phyloP scores from a whole-genome alignment of 2,329 filamentous ascomycete species.

The Hawksworthiomyces lignivorus region DNA sequence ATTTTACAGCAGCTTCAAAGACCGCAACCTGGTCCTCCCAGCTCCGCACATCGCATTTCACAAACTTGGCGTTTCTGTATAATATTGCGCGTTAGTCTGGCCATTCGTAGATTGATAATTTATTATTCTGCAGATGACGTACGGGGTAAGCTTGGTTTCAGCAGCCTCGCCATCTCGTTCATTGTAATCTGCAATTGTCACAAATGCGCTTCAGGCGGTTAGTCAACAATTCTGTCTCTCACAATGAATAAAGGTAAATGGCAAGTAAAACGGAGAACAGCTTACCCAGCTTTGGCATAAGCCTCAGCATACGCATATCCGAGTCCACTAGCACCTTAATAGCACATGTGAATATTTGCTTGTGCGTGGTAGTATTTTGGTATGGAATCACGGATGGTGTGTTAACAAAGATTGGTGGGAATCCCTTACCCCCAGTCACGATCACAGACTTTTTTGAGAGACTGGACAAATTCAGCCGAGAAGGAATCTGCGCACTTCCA shows the following conservation, averaged over 20 bases:
- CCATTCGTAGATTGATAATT: no score
- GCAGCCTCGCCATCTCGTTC: constrained; percentile 21
- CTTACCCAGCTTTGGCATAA: constrained; percentile 24
- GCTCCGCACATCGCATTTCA: constrained; percentile 27
- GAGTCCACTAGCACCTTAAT: constrained; percentile 36
- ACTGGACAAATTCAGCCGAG: constrained; percentile 17
- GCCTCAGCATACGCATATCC: constrained; percentile 28
- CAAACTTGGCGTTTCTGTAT: constrained; percentile 18
- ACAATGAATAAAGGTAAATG: no score
- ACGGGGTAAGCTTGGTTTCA: constrained; percentile 6
- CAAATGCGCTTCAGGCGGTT: constrained; percentile 25
- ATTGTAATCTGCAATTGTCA: constrained; percentile 33
- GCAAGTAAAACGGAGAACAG: no score
- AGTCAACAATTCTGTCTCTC: no score
- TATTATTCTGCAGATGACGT: constrained; percentile 28
- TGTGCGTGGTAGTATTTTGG: no score
- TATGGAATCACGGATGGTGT: no score
- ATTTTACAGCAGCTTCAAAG: constrained; percentile 30
- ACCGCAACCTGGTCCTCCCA: constrained; percentile 35
- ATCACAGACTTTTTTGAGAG: constrained; percentile 35
- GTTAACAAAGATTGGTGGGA: no score
- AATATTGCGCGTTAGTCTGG: no score
- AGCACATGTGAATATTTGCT: no score
- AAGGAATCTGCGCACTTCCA: neutral
- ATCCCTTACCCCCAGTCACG: no score